Evolutionary conservation across 495 filamentous ascomycete species (phyloP).

Genomic region (Aspergillus steynii): DNA sequence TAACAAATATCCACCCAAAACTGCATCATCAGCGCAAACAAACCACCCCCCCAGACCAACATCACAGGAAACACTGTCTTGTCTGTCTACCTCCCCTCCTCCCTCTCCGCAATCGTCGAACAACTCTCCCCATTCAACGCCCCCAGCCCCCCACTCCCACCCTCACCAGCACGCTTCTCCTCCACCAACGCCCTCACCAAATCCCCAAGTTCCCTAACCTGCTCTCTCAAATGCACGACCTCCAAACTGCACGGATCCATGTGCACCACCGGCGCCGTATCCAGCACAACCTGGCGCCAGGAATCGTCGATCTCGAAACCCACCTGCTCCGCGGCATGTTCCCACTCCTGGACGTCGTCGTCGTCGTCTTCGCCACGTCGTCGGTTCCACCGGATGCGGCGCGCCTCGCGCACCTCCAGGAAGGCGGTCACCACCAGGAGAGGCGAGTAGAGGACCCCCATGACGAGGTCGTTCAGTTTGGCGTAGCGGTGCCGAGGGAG

Average conservation of each 20-base stretch:
- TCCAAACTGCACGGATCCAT: slow-evolving; percentile 67
- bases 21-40: no score
- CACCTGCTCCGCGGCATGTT: slow-evolving; percentile 69
- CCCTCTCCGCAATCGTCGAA: slow-evolving; percentile 17
- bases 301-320: slow-evolving; percentile 80
- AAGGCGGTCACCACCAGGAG: slow-evolving; percentile 76
- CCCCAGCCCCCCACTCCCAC: slow-evolving; percentile 15
- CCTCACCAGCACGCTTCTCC: slow-evolving; percentile 13
- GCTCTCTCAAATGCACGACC: slow-evolving; percentile 64
- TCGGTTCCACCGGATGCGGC: slow-evolving; percentile 68
- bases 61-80: background rate
- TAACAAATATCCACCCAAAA: no score
- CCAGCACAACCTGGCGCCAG: slow-evolving; percentile 74
- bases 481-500: slow-evolving; percentile 67
- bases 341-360: slow-evolving; percentile 88
- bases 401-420: slow-evolving; percentile 70
- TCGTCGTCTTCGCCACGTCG: slow-evolving; percentile 85
- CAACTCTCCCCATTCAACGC: slow-evolving; percentile 18
- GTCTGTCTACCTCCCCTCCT: background rate
- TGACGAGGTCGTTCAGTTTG: slow-evolving; percentile 79
- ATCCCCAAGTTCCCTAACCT: slow-evolving; percentile 49
- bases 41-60: no score
- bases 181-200: background rate
- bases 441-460: slow-evolving; percentile 84
- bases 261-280: slow-evolving; percentile 71